Evolutionary conservation across 495 filamentous ascomycete species (phyloP), one percentile per base, ranked within the genome.

Genomic region (Hypoxylon trugodes): DNA sequence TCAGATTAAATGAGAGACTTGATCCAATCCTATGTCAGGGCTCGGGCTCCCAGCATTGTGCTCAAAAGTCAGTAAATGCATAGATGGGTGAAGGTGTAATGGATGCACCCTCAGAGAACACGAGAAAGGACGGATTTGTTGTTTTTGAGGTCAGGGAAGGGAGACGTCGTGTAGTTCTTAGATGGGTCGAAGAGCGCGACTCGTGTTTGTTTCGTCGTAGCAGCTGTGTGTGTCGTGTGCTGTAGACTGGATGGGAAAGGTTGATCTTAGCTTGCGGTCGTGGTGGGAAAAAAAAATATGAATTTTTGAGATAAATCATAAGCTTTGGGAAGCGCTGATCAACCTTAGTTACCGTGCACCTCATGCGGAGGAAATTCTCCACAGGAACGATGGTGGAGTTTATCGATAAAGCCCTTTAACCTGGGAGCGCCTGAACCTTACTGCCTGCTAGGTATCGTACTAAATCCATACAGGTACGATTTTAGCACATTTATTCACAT

Each of bases 31-130:
- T 36, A 33, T n/a, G 40, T 24, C 37, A 30, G n/a, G 13, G 13
- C 16, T 30, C 41, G 18, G 46, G 36, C 32, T 54, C 26, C 30
- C 30, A 66, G 50, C 55, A 66, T 60, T n/a, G 15, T 50, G 26
- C 32, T 33, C 30, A 49, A 50, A 38, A 16, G 9, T 7, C 19
- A 28, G 24, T 12, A 35, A 30, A 49, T 54, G 16, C 56, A 59
- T 51, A 19, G 56, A 50, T 24, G 19, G 21, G 5, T 8, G 15
- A 18, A 10, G 19, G 3, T 10, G 22, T 13, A 32, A 12, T 16
- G 24, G 22, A 41, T 28, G 9, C 15, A 13, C 8, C 28, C 12
- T 22, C 10, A 12, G 7, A 18, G 19, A n/a, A 18, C 25, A 18
- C 15, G 6, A n/a, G 13, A 25, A 7, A 30, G 18, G 43, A 47